Percentiles rank a stretch among this genome's conserved stretches.
phyloP scores from a whole-genome alignment of 2,329 filamentous ascomycete species.

The Zasmidium cellare region DNA sequence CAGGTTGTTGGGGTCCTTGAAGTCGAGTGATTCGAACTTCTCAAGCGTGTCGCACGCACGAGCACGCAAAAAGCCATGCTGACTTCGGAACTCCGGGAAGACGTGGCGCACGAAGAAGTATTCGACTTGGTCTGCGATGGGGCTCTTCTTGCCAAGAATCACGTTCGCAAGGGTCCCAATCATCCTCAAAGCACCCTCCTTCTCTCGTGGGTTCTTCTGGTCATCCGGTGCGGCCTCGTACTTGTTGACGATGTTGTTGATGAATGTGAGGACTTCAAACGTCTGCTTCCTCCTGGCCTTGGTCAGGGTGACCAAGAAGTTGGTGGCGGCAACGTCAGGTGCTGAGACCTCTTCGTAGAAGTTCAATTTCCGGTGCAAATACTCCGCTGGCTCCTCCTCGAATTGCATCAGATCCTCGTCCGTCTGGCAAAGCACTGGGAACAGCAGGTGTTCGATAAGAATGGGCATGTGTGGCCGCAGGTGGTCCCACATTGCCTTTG shows the following conservation, averaged over 20 bases:
- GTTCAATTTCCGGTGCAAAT: constrained; percentile 94
- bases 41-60: constrained; percentile 96
- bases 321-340: constrained; percentile 92
- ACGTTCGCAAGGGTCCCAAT: constrained; percentile 93
- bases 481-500: constrained; percentile 94
- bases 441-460: constrained; percentile 90
- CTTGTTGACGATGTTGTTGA: constrained; percentile 91
- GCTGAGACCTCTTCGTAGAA: constrained; percentile 97
- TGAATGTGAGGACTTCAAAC: constrained; percentile 89
- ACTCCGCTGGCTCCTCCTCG: constrained; percentile 91
- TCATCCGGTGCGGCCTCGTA: constrained; percentile 83
- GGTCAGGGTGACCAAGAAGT: constrained; percentile 92
- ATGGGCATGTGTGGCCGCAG: constrained; percentile 92
- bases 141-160: constrained; percentile 96
- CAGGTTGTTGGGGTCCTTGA: constrained; percentile 94
- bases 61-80: constrained; percentile 87
- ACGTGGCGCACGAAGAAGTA: constrained; percentile 98
- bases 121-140: constrained; percentile 95
- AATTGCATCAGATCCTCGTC: constrained; percentile 93
- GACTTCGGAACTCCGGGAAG: constrained; percentile 94
- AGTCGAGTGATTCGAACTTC: constrained; percentile 96
- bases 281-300: constrained; percentile 95
- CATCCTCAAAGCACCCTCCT: constrained; percentile 95
- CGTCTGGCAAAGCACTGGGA: constrained; percentile 89
- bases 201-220: constrained; percentile 90